These are phyloP conservation scores for Saccharomycopsis fermentans DNA, from an alignment of 805 yeast species.

Conservation along the genomic window DNA sequence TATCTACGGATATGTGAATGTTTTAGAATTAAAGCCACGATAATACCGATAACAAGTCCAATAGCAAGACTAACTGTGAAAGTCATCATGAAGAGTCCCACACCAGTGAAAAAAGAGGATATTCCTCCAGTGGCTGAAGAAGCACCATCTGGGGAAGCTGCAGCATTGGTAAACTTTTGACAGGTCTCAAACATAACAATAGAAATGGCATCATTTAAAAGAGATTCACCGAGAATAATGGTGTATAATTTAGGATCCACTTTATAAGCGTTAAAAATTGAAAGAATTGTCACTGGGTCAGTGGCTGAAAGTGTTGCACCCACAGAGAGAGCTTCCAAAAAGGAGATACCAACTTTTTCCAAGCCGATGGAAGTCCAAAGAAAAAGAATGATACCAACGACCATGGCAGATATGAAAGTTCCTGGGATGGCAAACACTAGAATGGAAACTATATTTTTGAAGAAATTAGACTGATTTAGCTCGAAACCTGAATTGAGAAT, in stretches of 20 bases:
- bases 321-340: constrained; percentile 94
- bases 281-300: constrained; percentile 93
- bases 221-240: constrained; percentile 92
- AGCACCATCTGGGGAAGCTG: constrained; percentile 48
- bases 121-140: constrained; percentile 41
- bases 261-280: constrained; percentile 93
- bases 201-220: constrained; percentile 93
- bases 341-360: constrained; percentile 79
- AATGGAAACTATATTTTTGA: constrained; percentile 83
- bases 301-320: constrained; percentile 98
- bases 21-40: constrained; percentile 81
- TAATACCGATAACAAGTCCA: constrained; percentile 78
- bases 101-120: constrained; percentile 81
- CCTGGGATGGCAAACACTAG: constrained; percentile 95
- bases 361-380: constrained; percentile 88
- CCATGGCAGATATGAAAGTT: constrained; percentile 84
- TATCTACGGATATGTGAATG: constrained; percentile 89
- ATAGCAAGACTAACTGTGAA: constrained; percentile 84
- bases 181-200: constrained; percentile 99
- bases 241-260: constrained; percentile 97
- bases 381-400: constrained; percentile 77
- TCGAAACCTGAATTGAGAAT: constrained; percentile 95
- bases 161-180: constrained; percentile 50
- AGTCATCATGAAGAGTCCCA: constrained; percentile 85
- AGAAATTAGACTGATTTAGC: constrained; percentile 90